Conservation (phyloP, 805 yeast species). For the Teunomyces tritomae region DNA sequence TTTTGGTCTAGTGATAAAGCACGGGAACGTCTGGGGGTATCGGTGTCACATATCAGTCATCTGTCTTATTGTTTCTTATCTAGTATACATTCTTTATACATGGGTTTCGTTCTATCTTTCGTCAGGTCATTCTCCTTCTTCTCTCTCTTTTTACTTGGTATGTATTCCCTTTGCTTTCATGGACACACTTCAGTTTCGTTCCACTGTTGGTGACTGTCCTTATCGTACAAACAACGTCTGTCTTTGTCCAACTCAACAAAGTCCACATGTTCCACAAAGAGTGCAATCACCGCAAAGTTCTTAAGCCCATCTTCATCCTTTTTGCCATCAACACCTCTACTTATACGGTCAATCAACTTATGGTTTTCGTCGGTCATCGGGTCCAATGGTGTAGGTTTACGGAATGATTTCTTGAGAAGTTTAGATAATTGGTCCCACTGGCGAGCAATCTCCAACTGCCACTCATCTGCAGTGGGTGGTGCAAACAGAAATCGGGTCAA, state of each 20-base stretch:
- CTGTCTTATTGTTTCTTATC: background rate
- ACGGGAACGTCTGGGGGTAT: background rate
- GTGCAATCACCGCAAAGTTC: constrained; percentile 65
- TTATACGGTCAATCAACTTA: constrained; percentile 63
- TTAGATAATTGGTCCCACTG: constrained; percentile 64
- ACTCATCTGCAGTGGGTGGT: constrained; percentile 60
- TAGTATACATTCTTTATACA: background rate
- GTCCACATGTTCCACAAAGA: constrained; percentile 72
- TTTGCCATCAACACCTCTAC: constrained; percentile 81
- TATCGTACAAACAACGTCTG: constrained; percentile 51
- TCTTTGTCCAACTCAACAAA: constrained; percentile 58
- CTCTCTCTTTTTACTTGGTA: too few relatives aligned
- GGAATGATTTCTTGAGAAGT: constrained; percentile 59
- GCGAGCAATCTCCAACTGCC: constrained; percentile 61
- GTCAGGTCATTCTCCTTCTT: too few relatives aligned
- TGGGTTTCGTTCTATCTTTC: background rate
- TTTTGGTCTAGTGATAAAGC: background rate
- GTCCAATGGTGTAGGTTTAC: constrained; percentile 73
- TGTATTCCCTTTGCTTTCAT: background rate
- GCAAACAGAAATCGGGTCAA: constrained; percentile 20
- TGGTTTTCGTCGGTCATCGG: constrained; percentile 52
- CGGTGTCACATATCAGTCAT: background rate
- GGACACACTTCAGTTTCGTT: constrained; percentile 78
- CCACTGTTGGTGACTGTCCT: constrained; percentile 64
- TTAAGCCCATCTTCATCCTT: constrained; percentile 59